A percentile compares a stretch with the other conserved stretches of the same genome.
Conservation (phyloP, 805 yeast species). For the Ogataea ramenticola region DNA sequence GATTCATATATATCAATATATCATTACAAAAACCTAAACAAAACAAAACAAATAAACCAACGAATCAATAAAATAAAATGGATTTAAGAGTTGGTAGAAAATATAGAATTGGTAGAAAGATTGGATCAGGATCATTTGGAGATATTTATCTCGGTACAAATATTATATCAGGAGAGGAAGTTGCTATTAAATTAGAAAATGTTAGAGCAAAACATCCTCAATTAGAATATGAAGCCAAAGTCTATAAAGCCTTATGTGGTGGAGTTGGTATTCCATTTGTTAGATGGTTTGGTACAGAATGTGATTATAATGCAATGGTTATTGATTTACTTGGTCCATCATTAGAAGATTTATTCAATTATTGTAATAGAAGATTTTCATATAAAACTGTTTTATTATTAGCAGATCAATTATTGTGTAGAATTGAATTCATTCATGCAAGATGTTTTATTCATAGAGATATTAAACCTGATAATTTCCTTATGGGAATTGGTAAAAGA, state of each 20-base stretch:
- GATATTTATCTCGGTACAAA: constrained; percentile 92
- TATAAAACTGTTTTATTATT: constrained; percentile 87
- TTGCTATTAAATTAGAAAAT: constrained; percentile 90
- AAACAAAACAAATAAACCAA: too few species aligned
- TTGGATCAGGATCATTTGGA: constrained; percentile 96
- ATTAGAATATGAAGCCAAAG: constrained; percentile 93
- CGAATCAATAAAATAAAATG: too few species aligned
- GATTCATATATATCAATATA: too few species aligned
- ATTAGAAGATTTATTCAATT: constrained; percentile 90
- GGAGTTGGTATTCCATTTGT: constrained; percentile 97
- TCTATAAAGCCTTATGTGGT: constrained; percentile 88
- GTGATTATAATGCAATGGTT: constrained; percentile 95
- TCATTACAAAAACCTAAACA: too few species aligned
- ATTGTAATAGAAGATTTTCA: constrained; percentile 89
- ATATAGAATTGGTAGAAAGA: constrained; percentile 88
- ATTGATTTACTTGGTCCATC: constrained; percentile 94
- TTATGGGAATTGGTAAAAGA: constrained; percentile 86
- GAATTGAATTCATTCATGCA: constrained; percentile 93
- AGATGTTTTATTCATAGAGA: constrained; percentile 84
- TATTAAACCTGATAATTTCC: constrained; percentile 76
- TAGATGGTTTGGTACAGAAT: constrained; percentile 95
- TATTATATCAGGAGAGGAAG: constrained; percentile 93
- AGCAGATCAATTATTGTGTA: constrained; percentile 91
- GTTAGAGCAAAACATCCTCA: constrained; percentile 93
- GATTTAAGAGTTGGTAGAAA: constrained; percentile 91